Conservation (phyloP, 495 filamentous ascomycete genomes). For the Neurospora tetrasperma region DNA sequence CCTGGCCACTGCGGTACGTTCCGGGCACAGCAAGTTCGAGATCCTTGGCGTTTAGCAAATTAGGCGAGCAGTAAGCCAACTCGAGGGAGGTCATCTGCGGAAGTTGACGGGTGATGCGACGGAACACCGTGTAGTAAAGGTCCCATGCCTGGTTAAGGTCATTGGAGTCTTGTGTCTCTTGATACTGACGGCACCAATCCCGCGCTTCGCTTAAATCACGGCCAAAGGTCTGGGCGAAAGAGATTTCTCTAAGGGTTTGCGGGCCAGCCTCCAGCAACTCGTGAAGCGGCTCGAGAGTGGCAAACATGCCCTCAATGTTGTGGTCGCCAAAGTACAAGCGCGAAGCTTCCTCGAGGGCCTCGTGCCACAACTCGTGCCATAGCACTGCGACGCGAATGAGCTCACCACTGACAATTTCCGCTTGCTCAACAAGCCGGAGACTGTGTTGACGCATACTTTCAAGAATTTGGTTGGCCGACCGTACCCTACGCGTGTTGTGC, state of each 20-base stretch:
- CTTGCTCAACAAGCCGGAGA: conserved; percentile 87
- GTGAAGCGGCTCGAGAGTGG: conserved; percentile 79
- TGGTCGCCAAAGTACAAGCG: conserved; percentile 86
- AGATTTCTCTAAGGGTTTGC: conserved; percentile 88
- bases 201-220: conserved; percentile 88
- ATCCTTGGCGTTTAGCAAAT: conserved; percentile 68
- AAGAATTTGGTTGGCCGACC: conserved; percentile 86
- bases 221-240: conserved; percentile 95
- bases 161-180: conserved; percentile 72
- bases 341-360: conserved; percentile 95
- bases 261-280: conserved; percentile 81
- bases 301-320: conserved; percentile 95
- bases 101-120: conserved; percentile 86
- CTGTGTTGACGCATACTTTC: conserved; percentile 95
- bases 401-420: conserved; percentile 86
- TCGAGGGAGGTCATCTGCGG: conserved; percentile 88
- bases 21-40: conserved; percentile 89
- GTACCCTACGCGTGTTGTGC: conserved; percentile 62
- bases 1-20: conserved; percentile 82
- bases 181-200: conserved; percentile 91
- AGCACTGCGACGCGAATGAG: conserved; percentile 92
- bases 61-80: conserved; percentile 90
- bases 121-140: conserved; percentile 94
- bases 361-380: conserved; percentile 99
- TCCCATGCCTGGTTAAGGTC: conserved; percentile 98